Percentiles rank a stretch among this genome's conserved stretches.
Conservation (phyloP, 495 filamentous ascomycete genomes). For the Rostrohypoxylon terebratum region DNA sequence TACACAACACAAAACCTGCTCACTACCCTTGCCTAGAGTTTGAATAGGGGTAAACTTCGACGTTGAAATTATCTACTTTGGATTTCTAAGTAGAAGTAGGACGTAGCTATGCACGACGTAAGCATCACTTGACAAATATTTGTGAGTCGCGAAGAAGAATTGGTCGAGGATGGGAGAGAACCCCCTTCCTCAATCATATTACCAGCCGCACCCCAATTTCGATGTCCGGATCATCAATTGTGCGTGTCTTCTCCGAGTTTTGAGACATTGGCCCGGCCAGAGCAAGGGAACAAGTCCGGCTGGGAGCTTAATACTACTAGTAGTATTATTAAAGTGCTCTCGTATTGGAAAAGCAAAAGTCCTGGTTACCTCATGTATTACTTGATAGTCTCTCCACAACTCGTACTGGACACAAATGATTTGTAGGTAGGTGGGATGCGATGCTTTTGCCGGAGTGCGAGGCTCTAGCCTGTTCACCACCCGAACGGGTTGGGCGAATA, state of each 20-base stretch:
- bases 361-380: too few relatives aligned
- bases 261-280: too few relatives aligned
- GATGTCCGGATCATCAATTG: too few relatives aligned
- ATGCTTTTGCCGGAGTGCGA: neutral
- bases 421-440: neutral
- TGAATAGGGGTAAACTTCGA: too few relatives aligned
- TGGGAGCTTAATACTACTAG: too few relatives aligned
- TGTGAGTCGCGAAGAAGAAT: neutral
- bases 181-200: neutral
- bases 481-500: conserved; percentile 12
- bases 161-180: neutral
- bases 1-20: neutral
- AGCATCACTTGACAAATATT: neutral
- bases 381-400: too few relatives aligned
- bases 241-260: neutral
- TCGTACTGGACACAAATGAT: neutral
- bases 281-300: too few relatives aligned
- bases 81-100: too few relatives aligned
- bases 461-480: neutral
- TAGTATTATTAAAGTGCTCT: too few relatives aligned
- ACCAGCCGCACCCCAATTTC: neutral
- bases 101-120: neutral
- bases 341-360: too few relatives aligned
- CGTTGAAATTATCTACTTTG: too few relatives aligned
- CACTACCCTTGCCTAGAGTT: too few relatives aligned